Evolutionary conservation across 192 early-diverging fungal genomes (phyloP).

Genomic region (Umbelopsis sp.): DNA sequence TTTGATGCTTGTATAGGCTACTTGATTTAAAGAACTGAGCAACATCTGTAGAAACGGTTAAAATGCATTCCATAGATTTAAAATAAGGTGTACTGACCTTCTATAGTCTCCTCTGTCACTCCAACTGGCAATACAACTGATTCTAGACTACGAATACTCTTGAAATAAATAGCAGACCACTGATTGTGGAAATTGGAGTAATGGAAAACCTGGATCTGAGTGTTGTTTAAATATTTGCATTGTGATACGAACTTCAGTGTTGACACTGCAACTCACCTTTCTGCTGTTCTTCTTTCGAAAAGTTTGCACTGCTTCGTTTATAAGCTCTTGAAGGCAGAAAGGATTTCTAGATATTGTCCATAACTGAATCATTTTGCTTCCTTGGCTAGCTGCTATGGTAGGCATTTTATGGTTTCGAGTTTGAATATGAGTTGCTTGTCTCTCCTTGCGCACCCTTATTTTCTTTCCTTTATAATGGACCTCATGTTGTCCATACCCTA

Average conservation of each 20-base stretch:
- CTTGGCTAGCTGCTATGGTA: neutral
- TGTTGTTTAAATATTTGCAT: neutral
- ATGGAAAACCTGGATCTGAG: neutral
- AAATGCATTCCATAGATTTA: neutral
- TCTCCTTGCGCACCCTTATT: neutral
- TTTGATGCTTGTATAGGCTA: neutral
- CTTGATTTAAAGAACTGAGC: neutral
- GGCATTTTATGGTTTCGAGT: too few relatives aligned
- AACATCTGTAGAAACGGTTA: neutral
- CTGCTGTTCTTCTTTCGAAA: neutral
- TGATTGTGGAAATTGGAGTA: neutral
- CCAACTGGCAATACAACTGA: conserved; percentile 17
- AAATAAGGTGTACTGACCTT: neutral
- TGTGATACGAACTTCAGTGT: too few relatives aligned
- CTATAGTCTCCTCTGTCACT: neutral
- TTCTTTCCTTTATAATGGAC: conserved; percentile 7
- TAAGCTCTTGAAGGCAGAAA: neutral
- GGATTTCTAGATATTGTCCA: conserved; percentile 14
- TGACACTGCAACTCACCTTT: neutral
- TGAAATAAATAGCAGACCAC: neutral
- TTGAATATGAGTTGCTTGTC: neutral
- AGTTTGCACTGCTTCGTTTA: neutral
- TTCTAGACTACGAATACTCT: neutral
- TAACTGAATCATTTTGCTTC: neutral
- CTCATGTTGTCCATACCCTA: conserved; percentile 1